These are phyloP conservation scores for Xylaria bambusicola DNA, from an alignment of 495 filamentous ascomycete species.

Conservation along the genomic window DNA sequence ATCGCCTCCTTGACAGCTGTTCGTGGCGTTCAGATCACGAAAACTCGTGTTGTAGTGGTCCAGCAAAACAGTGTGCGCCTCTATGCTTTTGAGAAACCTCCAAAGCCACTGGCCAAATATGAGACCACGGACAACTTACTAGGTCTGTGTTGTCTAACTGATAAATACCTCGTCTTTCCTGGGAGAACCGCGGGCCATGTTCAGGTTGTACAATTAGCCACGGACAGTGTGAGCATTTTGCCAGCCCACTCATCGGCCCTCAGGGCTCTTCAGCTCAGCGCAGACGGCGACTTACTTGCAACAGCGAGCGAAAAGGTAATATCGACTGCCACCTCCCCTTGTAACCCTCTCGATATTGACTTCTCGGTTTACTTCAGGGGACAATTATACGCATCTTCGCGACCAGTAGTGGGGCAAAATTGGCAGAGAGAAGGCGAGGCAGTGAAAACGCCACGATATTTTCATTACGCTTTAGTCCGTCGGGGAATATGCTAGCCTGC, in stretches of 20 bases:
- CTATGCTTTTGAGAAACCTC: slow-evolving; percentile 76
- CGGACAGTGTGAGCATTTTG: slow-evolving; percentile 87
- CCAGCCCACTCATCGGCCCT: slow-evolving; percentile 83
- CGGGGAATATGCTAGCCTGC: slow-evolving; percentile 74
- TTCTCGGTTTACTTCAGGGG: slow-evolving; percentile 52
- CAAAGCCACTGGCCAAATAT: slow-evolving; percentile 70
- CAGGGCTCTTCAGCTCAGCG: slow-evolving; percentile 77
- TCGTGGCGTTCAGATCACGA: slow-evolving; percentile 75
- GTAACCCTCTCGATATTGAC: not conserved
- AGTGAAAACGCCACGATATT: slow-evolving; percentile 87
- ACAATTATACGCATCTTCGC: slow-evolving; percentile 86
- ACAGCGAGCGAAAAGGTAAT: slow-evolving; percentile 87
- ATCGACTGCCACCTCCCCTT: slow-evolving; percentile 4
- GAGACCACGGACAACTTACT: slow-evolving; percentile 86
- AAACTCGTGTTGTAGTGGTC: slow-evolving; percentile 76
- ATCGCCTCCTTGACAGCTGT: slow-evolving; percentile 61
- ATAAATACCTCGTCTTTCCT: slow-evolving; percentile 75
- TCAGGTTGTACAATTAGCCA: slow-evolving; percentile 81
- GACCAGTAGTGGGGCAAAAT: slow-evolving; percentile 71
- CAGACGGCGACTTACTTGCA: slow-evolving; percentile 78
- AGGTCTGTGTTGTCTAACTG: slow-evolving; percentile 77
- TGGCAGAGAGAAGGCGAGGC: slow-evolving; percentile 83
- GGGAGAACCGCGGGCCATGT: slow-evolving; percentile 85
- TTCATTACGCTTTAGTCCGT: slow-evolving; percentile 83
- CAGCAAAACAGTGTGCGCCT: slow-evolving; percentile 81